These are phyloP conservation scores for Meyerozyma sp. DNA, from an alignment of 1,139 yeast species.

Conservation along the genomic window DNA sequence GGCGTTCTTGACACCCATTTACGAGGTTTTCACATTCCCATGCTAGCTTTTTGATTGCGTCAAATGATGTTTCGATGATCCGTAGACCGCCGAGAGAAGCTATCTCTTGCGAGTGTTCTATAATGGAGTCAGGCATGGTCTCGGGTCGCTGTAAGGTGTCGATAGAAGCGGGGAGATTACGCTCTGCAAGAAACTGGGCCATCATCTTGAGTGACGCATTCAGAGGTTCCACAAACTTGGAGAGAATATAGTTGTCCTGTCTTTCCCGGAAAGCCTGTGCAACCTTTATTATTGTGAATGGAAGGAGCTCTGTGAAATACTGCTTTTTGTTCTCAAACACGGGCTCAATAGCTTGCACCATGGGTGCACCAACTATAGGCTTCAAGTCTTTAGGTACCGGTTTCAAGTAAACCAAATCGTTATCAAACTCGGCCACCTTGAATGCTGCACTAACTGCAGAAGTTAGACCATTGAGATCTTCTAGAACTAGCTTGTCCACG, in stretches of 20 bases:
- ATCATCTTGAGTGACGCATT: constrained; percentile 45
- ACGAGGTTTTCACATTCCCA: constrained; percentile 32
- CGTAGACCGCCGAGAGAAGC: constrained; percentile 49
- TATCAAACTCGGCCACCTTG: constrained; percentile 66
- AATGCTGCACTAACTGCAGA: constrained; percentile 41
- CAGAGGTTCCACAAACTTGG: constrained; percentile 48
- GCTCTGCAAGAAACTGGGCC: constrained; percentile 36
- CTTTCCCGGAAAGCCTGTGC: constrained; percentile 68
- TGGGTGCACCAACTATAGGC: constrained; percentile 42
- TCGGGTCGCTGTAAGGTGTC: constrained; percentile 63
- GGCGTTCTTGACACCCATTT: constrained; percentile 41
- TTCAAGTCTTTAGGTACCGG: constrained; percentile 52
- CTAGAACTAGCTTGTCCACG: constrained; percentile 37
- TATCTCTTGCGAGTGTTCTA: constrained; percentile 52
- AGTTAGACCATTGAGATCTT: constrained; percentile 45
- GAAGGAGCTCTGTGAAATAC: constrained; percentile 57
- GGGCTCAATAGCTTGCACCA: constrained; percentile 50
- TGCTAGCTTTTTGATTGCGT: constrained; percentile 41
- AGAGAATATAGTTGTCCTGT: constrained; percentile 50
- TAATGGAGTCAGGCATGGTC: constrained; percentile 53
- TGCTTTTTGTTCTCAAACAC: constrained; percentile 25
- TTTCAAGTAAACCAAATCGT: constrained; percentile 71
- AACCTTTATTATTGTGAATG: constrained; percentile 60
- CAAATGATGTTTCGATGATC: constrained; percentile 36
- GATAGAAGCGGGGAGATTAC: constrained; percentile 56